Percentiles rank a stretch among this genome's conserved stretches.
Conservation (phyloP, 2,329 filamentous ascomycete genomes). For the Monosporascus sp. region DNA sequence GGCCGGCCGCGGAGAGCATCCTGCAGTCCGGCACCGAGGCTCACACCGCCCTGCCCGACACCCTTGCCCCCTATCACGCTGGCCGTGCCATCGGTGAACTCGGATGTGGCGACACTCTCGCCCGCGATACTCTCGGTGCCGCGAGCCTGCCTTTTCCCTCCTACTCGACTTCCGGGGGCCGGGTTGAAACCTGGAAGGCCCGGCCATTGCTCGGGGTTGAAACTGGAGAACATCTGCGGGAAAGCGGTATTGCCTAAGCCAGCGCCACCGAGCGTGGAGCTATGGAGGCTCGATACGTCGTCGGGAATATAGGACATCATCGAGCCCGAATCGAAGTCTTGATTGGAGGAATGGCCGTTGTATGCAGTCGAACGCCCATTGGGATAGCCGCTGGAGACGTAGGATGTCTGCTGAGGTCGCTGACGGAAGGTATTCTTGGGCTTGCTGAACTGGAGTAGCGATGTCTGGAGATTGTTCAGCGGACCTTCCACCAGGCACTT, state of each 20-base stretch:
- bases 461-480: slow-evolving; percentile 91
- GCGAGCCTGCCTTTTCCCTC: slow-evolving; percentile 61
- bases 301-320: slow-evolving; percentile 95
- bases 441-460: slow-evolving; percentile 87
- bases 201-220: slow-evolving; percentile 85
- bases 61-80: slow-evolving; percentile 73
- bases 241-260: slow-evolving; percentile 73
- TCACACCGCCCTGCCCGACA: slow-evolving; percentile 79
- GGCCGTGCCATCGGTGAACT: slow-evolving; percentile 77
- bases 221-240: slow-evolving; percentile 92
- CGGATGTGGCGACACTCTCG: slow-evolving; percentile 87
- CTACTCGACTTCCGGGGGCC: slow-evolving; percentile 52
- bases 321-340: slow-evolving; percentile 72
- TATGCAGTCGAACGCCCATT: slow-evolving; percentile 33
- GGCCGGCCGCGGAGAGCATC: slow-evolving; percentile 63
- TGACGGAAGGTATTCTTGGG: slow-evolving; percentile 92
- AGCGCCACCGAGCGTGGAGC: slow-evolving; percentile 80
- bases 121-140: slow-evolving; percentile 77
- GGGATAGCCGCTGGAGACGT: slow-evolving; percentile 39
- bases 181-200: slow-evolving; percentile 61
- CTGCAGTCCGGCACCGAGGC: slow-evolving; percentile 74
- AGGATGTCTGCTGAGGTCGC: slow-evolving; percentile 70
- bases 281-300: slow-evolving; percentile 93
- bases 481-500: slow-evolving; percentile 96
- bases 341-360: slow-evolving; percentile 36